A percentile compares a stretch with the other conserved stretches of the same genome.
These are phyloP conservation scores for Aureobasidium sp. DNA, from an alignment of 2,329 filamentous ascomycete species.

Conservation along the genomic window DNA sequence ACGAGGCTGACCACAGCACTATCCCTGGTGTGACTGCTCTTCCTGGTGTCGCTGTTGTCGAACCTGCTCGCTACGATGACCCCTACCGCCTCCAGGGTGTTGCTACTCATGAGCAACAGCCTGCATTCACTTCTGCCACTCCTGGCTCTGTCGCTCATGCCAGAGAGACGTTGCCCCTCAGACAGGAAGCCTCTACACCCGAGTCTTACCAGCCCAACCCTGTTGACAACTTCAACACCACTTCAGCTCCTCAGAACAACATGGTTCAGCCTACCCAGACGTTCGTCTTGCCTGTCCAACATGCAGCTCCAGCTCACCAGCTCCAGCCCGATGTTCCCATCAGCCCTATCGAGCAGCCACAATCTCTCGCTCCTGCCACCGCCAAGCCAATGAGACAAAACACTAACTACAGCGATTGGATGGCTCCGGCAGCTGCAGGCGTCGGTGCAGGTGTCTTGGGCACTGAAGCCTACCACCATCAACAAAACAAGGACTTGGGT, in stretches of 20 bases:
- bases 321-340: conserved; percentile 18
- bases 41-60: conserved; percentile 19
- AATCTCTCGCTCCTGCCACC: conserved; percentile 32
- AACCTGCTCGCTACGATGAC: conserved; percentile 17
- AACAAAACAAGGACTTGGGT: conserved; percentile 16
- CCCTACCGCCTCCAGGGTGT: conserved; percentile 17
- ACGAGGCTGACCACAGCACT: conserved; percentile 49
- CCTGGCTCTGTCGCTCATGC: conserved; percentile 3
- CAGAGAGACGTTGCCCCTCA: neutral
- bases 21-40: conserved; percentile 42
- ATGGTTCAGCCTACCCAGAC: conserved; percentile 17
- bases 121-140: neutral
- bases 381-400: conserved; percentile 29
- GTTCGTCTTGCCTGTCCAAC: conserved; percentile 17
- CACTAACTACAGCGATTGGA: conserved; percentile 45
- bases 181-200: neutral
- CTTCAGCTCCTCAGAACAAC: conserved; percentile 1
- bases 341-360: conserved; percentile 4
- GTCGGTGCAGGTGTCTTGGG: conserved; percentile 29
- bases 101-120: conserved; percentile 11
- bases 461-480: conserved; percentile 21
- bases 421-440: conserved; percentile 42
- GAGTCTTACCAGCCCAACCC: conserved; percentile 14
- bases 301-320: conserved; percentile 16
- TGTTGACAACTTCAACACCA: conserved; percentile 16